phyloP scores from a whole-genome alignment of 495 filamentous ascomycete species.

The Trichoderma gamsii region DNA sequence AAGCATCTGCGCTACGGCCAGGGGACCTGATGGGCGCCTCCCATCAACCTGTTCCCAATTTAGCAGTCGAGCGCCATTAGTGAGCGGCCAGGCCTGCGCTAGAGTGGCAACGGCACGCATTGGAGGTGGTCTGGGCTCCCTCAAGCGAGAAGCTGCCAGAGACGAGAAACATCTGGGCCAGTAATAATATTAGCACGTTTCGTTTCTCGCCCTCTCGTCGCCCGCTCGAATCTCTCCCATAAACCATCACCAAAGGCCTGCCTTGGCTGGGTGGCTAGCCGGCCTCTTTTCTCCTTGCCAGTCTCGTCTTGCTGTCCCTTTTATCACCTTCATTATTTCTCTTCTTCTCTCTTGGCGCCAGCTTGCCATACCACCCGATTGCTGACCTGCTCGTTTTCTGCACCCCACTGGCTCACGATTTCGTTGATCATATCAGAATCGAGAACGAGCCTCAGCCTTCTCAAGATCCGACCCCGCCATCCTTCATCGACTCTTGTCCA shows the following conservation, averaged over 20 bases:
- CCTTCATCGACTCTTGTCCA: background rate
- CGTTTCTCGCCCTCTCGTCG: background rate
- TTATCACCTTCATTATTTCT: background rate
- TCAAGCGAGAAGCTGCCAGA: constrained; percentile 1
- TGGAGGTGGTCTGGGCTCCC: constrained; percentile 11
- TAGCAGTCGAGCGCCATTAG: constrained; percentile 13
- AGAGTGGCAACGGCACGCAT: background rate
- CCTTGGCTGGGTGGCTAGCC: constrained; percentile 9
- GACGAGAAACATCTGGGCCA: constrained; percentile 2
- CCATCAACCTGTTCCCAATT: constrained; percentile 7
- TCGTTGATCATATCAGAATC: background rate
- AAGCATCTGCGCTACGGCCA: constrained; percentile 5
- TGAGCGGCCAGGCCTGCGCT: constrained; percentile 12
- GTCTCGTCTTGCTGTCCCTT: background rate
- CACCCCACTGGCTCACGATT: background rate
- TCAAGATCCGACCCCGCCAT: background rate
- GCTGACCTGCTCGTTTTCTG: background rate
- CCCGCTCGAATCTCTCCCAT: background rate
- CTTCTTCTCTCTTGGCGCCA: background rate
- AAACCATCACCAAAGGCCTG: constrained; percentile 8
- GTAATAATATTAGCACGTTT: constrained; percentile 8
- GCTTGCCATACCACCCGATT: background rate
- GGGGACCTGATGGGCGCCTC: constrained; percentile 5
- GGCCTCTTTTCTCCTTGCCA: background rate
- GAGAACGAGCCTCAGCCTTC: background rate